Evolutionary conservation across 306 rosid genomes (phyloP).

Genomic region (Albizia julibrissin): DNA sequence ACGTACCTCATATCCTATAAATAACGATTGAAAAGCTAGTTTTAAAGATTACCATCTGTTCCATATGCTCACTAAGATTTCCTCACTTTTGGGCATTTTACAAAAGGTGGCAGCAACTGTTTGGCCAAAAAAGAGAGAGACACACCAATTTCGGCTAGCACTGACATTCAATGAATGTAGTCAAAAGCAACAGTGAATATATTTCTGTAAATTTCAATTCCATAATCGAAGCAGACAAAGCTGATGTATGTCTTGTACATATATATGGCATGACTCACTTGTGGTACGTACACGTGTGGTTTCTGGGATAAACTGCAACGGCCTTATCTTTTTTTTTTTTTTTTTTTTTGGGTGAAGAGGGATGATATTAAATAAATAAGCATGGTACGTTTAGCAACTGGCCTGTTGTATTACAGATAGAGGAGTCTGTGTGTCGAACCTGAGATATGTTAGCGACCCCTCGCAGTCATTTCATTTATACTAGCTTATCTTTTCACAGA

Average conservation of each 20-base stretch:
- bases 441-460: neutral
- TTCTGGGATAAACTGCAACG: neutral
- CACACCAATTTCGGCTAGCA: conserved; percentile 20
- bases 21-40: no score
- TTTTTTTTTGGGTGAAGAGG: no score
- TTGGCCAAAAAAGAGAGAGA: neutral
- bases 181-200: neutral
- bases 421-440: neutral
- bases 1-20: no score
- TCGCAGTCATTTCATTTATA: neutral
- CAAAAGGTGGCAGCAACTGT: neutral
- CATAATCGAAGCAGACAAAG: neutral
- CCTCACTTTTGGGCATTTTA: conserved; percentile 28
- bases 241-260: neutral
- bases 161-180: neutral
- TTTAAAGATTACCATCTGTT: no score
- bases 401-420: conserved; percentile 19
- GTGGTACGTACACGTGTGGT: neutral
- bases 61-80: neutral
- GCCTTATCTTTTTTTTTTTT: neutral
- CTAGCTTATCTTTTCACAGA: neutral
- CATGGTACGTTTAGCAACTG: conserved; percentile 24
- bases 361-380: conserved; percentile 8
- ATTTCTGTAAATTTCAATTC: neutral
- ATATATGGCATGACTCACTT: neutral